Base-by-base conservation (phyloP, 2,329 filamentous ascomycete genomes). In the Penicillium janthinellum region DNA sequence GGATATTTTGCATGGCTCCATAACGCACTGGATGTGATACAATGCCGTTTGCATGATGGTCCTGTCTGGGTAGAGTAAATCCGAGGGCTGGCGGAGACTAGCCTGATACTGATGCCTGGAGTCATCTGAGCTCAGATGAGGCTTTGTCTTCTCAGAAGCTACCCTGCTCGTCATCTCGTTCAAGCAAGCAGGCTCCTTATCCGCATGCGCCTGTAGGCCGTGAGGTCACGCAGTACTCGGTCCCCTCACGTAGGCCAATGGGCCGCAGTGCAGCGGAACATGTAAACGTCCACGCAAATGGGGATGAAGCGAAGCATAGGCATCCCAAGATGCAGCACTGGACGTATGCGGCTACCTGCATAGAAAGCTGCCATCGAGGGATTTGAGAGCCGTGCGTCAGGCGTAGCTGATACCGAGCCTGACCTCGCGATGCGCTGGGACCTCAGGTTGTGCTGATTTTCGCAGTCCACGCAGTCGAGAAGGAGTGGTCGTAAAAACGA, bases 181-280 rank as follows among this genome's bases (percentile, higher is more conserved):
- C 39, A 61, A 59, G 60, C 45, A 64, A 64, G 60, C 57, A 58
- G 62, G 52, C 49, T 47, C 38, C 25, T 31, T 47, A 47, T 28
- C 44, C 25, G 15, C 7, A 42, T 28, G 5, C 17, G 41, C 12
- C 35, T 6, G 34, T 22, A 37, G 12, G 28, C 35, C 6, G 34
- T 28, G 41, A 12, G 35, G 28, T 34, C 25, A 48, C 52, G 45
- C 35, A 42, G 54, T 56, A 49, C 45, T 47, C 57, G 41, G 17
- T 41, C 47, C 34, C 22, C 54, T 38, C 51, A 52, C 15, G 44
- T n/a, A 55, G 48, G 54, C 51, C 50, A 56, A 15, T 58, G 1
- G 44, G 12, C 14, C 12, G 22, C 2, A 25, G 22, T 3, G 22
- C 42, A 45, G 15, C 12, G 3, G 22, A 45, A 15, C 6, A 8